Conservation (phyloP, 2,329 filamentous ascomycete genomes). For the Nakataea oryzae region DNA sequence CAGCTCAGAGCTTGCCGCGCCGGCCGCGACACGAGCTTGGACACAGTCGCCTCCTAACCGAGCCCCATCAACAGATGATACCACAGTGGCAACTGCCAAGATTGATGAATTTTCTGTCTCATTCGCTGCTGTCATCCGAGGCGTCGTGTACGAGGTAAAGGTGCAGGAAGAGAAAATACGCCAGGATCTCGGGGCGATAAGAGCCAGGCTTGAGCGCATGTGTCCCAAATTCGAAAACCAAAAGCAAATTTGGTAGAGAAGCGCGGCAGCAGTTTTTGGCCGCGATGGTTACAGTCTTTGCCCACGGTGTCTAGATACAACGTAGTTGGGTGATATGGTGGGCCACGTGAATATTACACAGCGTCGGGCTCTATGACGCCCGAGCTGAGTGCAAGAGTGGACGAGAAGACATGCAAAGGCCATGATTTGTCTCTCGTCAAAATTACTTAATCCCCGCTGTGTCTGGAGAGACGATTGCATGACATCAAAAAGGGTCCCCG, state of each 20-base stretch:
- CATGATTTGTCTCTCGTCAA: neutral
- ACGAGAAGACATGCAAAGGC: neutral
- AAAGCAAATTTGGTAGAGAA: neutral
- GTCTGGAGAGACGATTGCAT: neutral
- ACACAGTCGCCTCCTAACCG: neutral
- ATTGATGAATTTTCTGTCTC: neutral
- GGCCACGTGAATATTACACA: neutral
- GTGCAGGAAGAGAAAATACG: neutral
- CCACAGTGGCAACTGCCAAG: neutral
- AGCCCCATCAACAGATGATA: neutral
- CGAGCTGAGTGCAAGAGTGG: neutral
- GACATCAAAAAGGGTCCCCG: neutral
- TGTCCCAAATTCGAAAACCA: neutral
- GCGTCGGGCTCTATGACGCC: neutral
- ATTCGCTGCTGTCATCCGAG: neutral
- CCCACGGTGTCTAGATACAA: neutral
- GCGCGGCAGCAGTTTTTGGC: neutral
- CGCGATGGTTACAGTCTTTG: neutral
- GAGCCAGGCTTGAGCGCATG: neutral
- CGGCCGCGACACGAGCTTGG: neutral
- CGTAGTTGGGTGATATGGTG: neutral
- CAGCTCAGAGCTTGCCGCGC: neutral
- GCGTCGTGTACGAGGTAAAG: neutral
- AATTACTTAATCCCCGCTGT: neutral
- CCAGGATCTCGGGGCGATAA: neutral